A percentile compares a stretch with the other conserved stretches of the same genome.
These are phyloP conservation scores for Phenoliferia sp. DNA, from an alignment of 1,284 basidiomycete species.

Conservation along the genomic window DNA sequence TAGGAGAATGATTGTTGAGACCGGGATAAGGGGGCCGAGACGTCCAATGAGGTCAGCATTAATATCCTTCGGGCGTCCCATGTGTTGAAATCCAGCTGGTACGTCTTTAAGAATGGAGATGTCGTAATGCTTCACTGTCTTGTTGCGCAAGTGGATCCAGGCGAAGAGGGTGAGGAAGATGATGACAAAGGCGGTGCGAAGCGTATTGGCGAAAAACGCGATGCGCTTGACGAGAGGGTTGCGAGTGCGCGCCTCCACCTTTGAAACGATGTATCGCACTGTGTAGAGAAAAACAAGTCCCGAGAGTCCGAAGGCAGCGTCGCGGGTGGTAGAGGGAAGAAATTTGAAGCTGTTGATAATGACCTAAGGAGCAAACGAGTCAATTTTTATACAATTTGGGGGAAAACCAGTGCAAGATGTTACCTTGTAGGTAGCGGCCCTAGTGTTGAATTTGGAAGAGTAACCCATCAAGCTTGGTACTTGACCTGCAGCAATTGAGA, in stretches of 20 bases:
- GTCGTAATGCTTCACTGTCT: constrained; percentile 59
- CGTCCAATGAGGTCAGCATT: constrained; percentile 55
- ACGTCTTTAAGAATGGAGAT: constrained; percentile 82
- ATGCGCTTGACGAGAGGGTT: constrained; percentile 49
- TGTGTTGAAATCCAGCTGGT: constrained; percentile 46
- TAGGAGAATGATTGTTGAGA: constrained; percentile 89
- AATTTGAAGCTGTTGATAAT: constrained; percentile 86
- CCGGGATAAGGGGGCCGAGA: constrained; percentile 73
- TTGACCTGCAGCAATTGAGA: constrained; percentile 57
- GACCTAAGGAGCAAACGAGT: too few relatives aligned
- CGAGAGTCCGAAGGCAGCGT: constrained; percentile 85
- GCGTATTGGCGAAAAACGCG: constrained; percentile 78
- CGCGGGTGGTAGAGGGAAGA: constrained; percentile 63
- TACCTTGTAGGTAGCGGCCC: not conserved
- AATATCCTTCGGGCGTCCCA: constrained; percentile 61
- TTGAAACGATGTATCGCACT: constrained; percentile 63
- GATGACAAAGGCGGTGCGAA: constrained; percentile 79
- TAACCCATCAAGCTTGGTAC: constrained; percentile 81
- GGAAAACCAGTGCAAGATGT: too few relatives aligned
- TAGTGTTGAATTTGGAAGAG: constrained; percentile 51
- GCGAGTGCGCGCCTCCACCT: constrained; percentile 19
- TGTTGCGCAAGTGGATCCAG: constrained; percentile 70
- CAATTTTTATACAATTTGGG: too few relatives aligned
- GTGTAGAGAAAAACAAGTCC: constrained; percentile 70
- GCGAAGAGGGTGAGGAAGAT: constrained; percentile 77